Percentiles rank a stretch among this genome's conserved stretches.
phyloP scores from a whole-genome alignment of 352 stramenopile species.

The Phytophthora fragariaefolia region DNA sequence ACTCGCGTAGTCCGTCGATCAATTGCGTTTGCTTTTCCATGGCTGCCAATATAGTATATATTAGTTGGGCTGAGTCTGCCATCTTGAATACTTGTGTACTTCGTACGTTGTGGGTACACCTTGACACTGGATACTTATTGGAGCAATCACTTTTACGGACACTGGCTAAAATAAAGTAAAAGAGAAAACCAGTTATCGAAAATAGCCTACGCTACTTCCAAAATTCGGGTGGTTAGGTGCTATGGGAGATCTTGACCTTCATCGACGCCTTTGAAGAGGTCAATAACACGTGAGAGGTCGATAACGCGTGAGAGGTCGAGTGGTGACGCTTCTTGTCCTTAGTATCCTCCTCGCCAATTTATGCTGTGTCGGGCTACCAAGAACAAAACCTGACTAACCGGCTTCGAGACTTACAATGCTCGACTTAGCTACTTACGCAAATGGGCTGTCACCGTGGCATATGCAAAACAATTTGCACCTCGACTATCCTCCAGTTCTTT shows the following conservation, averaged over 20 bases:
- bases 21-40: constrained; percentile 1
- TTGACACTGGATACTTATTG: neutral
- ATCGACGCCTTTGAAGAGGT: neutral
- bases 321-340: neutral
- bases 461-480: too few relatives aligned
- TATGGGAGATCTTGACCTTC: neutral
- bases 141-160: neutral
- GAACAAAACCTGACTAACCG: too few relatives aligned
- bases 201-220: neutral
- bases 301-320: neutral
- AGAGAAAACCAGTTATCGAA: neutral
- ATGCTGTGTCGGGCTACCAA: too few relatives aligned
- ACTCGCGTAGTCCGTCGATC: constrained; percentile 4
- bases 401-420: too few relatives aligned
- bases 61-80: constrained; percentile 3
- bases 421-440: too few relatives aligned
- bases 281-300: neutral
- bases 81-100: constrained; percentile 5
- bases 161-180: constrained; percentile 1
- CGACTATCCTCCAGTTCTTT: too few relatives aligned
- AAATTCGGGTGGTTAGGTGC: neutral
- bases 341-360: neutral
- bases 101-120: neutral
- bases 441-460: too few relatives aligned
- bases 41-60: constrained; percentile 6